A percentile compares a stretch with the other conserved stretches of the same genome.
Conservation (phyloP, 1,139 yeast genomes). For the Zygosaccharomyces sapae region DNA sequence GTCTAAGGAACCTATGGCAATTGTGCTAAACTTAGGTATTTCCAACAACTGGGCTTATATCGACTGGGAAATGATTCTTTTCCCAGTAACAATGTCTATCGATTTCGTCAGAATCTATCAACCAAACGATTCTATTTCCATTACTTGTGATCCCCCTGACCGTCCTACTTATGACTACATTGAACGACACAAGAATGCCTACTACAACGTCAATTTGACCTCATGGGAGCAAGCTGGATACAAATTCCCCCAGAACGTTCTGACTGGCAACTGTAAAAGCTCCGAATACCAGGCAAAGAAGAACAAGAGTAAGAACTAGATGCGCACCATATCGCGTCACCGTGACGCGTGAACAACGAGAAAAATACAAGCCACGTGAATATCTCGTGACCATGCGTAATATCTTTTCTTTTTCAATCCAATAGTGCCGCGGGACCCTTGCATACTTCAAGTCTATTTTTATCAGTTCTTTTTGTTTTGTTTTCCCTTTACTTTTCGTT, state of each 20-base stretch:
- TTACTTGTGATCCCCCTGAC: slow-evolving; percentile 73
- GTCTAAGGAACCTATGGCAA: slow-evolving; percentile 82
- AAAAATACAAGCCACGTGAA: too few species aligned
- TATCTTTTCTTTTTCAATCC: too few species aligned
- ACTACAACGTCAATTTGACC: slow-evolving; percentile 59
- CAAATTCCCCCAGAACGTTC: slow-evolving; percentile 51
- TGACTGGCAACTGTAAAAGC: slow-evolving; percentile 44
- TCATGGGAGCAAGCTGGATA: slow-evolving; percentile 67
- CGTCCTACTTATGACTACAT: slow-evolving; percentile 76
- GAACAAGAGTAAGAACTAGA: neutral
- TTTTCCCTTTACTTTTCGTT: too few species aligned
- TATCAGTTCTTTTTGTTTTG: too few species aligned
- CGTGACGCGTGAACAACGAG: neutral
- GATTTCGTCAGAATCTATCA: slow-evolving; percentile 81
- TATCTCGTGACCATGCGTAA: too few species aligned
- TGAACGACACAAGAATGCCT: slow-evolving; percentile 57
- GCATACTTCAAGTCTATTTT: too few species aligned
- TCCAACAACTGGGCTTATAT: slow-evolving; percentile 82
- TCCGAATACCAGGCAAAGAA: slow-evolving; percentile 18
- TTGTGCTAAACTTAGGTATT: slow-evolving; percentile 71
- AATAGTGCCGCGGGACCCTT: too few species aligned
- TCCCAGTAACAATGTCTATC: slow-evolving; percentile 64
- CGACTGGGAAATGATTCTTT: slow-evolving; percentile 64
- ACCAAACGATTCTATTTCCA: slow-evolving; percentile 47
- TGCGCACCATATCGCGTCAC: neutral